These are phyloP conservation scores for Yarrowia divulgata DNA, from an alignment of 805 yeast species.

Conservation along the genomic window DNA sequence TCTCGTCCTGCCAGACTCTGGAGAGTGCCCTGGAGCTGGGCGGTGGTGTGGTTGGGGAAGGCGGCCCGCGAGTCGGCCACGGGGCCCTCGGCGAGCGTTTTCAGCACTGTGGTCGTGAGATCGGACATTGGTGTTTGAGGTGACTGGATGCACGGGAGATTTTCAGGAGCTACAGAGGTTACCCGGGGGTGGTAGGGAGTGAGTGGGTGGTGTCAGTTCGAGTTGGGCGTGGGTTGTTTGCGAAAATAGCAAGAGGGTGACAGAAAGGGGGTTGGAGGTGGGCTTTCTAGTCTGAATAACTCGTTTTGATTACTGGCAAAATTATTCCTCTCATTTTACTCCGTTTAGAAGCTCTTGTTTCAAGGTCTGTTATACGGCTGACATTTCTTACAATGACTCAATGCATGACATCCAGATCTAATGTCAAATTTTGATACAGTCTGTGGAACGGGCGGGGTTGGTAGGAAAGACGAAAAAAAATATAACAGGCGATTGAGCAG, in stretches of 20 bases:
- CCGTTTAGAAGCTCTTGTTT: no score
- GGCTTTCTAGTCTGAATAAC: no score
- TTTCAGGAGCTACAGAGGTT: constrained; percentile 13
- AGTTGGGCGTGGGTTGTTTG: no score
- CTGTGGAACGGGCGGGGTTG: no score
- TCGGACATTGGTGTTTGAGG: constrained; percentile 43
- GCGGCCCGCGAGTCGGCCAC: constrained; percentile 72
- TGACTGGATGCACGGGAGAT: neutral
- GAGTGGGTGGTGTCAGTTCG: neutral
- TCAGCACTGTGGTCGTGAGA: constrained; percentile 56
- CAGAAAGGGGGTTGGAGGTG: no score
- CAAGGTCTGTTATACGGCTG: no score
- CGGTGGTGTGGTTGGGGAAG: constrained; percentile 61
- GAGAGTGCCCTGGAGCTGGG: constrained; percentile 66
- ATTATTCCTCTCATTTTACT: no score
- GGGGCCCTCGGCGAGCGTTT: constrained; percentile 66
- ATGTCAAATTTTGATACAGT: neutral
- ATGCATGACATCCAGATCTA: neutral
- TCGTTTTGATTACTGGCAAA: no score
- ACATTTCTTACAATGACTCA: neutral
- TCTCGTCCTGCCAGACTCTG: constrained; percentile 83
- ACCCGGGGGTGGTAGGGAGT: neutral
- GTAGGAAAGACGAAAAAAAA: no score
- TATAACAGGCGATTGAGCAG: no score
- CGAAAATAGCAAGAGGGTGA: no score